These are phyloP conservation scores for Saururus chinensis DNA, from an alignment of 164 flowering plant genomes.

Conservation along the genomic window DNA sequence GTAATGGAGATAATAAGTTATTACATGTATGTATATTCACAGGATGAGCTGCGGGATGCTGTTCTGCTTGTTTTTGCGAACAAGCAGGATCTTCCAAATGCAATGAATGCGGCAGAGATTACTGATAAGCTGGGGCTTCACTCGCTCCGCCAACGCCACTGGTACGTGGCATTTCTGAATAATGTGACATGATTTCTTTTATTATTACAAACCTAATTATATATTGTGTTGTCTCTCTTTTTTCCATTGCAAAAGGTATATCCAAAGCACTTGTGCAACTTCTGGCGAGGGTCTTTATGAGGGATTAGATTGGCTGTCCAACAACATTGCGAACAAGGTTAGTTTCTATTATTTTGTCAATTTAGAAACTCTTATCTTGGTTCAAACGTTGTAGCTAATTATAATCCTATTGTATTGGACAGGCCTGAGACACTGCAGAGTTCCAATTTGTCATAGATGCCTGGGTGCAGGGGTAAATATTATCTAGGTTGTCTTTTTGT, in stretches of 20 bases:
- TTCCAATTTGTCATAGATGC: slow-evolving; percentile 1
- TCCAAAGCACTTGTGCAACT: slow-evolving; percentile 97
- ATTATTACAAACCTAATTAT: not conserved
- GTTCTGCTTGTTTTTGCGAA: slow-evolving; percentile 97
- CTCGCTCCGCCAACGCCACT: slow-evolving; percentile 95
- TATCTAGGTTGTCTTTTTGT: slow-evolving; percentile 10
- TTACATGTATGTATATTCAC: slow-evolving; percentile 4
- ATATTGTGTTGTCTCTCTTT: not conserved
- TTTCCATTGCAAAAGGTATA: slow-evolving; percentile 51
- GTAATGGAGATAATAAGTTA: no score
- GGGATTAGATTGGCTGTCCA: slow-evolving; percentile 96
- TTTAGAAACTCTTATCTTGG: not conserved
- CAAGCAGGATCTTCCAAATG: slow-evolving; percentile 99
- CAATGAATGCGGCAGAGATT: slow-evolving; percentile 99
- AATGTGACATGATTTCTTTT: not conserved
- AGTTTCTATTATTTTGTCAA: not conserved
- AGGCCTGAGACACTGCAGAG: slow-evolving; percentile 22
- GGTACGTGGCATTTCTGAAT: slow-evolving; percentile 31
- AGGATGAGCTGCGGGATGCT: slow-evolving; percentile 98
- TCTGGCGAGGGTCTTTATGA: slow-evolving; percentile 95
- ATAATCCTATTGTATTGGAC: slow-evolving; percentile 5
- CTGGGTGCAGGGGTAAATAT: slow-evolving; percentile 12
- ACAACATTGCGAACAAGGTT: slow-evolving; percentile 92
- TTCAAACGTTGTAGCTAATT: not conserved
- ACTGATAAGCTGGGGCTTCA: slow-evolving; percentile 97